Percentiles rank a stretch among this genome's conserved stretches.
Conservation (phyloP, 2,329 filamentous ascomycete species). For the Alternaria sp. region DNA sequence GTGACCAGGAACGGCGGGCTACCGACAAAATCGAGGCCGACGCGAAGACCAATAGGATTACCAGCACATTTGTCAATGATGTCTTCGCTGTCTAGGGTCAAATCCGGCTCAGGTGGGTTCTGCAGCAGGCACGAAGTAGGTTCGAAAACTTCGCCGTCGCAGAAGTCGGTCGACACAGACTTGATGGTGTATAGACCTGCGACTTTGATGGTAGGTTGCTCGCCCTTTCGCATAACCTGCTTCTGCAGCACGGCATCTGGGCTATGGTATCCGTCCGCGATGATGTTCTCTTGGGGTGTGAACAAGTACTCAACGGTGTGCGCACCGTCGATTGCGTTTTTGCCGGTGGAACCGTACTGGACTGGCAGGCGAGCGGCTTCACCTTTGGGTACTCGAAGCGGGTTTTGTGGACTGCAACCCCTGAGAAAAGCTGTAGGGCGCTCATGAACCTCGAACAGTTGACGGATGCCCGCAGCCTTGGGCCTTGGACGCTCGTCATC, state of each 20-base stretch:
- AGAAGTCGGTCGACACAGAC: constrained; percentile 80
- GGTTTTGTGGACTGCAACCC: constrained; percentile 80
- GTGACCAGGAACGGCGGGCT: constrained; percentile 88
- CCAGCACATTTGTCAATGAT: constrained; percentile 96
- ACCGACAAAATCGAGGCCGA: constrained; percentile 88
- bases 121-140: constrained; percentile 91
- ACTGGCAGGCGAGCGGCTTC: constrained; percentile 73
- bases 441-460: constrained; percentile 85
- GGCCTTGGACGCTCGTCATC: constrained; percentile 71
- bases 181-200: constrained; percentile 88
- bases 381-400: constrained; percentile 84
- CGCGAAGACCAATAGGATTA: constrained; percentile 87
- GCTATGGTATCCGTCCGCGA: constrained; percentile 72
- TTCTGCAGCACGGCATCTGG: constrained; percentile 65
- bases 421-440: constrained; percentile 76
- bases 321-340: constrained; percentile 66
- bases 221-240: constrained; percentile 68
- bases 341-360: constrained; percentile 70
- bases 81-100: constrained; percentile 77
- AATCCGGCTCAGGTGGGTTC: constrained; percentile 86
- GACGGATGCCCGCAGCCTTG: constrained; percentile 70
- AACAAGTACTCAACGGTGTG: constrained; percentile 84
- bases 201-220: constrained; percentile 73
- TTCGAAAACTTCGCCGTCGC: constrained; percentile 87
- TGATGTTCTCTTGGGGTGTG: constrained; percentile 74